Conservation (phyloP, 805 yeast genomes). For the Candida ulmi region DNA sequence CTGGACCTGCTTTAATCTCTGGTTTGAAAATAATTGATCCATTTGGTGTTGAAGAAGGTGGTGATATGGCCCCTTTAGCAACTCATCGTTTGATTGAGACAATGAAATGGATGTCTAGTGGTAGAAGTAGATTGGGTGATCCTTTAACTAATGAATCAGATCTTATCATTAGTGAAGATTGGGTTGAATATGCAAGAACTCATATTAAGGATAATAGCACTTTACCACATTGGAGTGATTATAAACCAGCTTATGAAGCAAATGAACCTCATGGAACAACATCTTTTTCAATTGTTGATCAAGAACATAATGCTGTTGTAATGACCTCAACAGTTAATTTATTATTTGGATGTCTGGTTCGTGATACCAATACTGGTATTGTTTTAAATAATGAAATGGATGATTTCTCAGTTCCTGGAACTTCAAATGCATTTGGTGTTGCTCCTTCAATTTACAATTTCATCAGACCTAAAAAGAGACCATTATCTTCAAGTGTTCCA, state of each 20-base stretch:
- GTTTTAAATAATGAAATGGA: conserved; percentile 91
- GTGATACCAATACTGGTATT: conserved; percentile 78
- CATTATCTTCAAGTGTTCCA: conserved; percentile 81
- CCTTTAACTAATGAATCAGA: conserved; percentile 33
- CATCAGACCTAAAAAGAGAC: conserved; percentile 71
- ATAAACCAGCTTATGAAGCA: conserved; percentile 72
- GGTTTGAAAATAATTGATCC: conserved; percentile 64
- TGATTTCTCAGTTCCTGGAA: conserved; percentile 74
- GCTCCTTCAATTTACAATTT: conserved; percentile 79
- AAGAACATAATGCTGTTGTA: conserved; percentile 68
- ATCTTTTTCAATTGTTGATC: conserved; percentile 77
- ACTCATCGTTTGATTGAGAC: conserved; percentile 72
- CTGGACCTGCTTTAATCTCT: conserved; percentile 76
- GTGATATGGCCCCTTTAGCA: conserved; percentile 42
- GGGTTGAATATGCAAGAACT: conserved; percentile 47
- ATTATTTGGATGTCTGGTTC: conserved; percentile 75
- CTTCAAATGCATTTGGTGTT: conserved; percentile 71
- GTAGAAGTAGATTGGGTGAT: conserved; percentile 83
- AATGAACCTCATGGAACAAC: conserved; percentile 89
- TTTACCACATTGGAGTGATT: conserved; percentile 57
- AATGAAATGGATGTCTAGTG: conserved; percentile 93
- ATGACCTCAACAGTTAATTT: conserved; percentile 87
- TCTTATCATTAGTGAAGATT: conserved; percentile 40
- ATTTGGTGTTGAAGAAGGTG: conserved; percentile 34
- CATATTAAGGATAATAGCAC: conserved; percentile 57